These are phyloP conservation scores for Malassezia yamatoensis DNA, from an alignment of 1,284 basidiomycete genomes.

Conservation along the genomic window DNA sequence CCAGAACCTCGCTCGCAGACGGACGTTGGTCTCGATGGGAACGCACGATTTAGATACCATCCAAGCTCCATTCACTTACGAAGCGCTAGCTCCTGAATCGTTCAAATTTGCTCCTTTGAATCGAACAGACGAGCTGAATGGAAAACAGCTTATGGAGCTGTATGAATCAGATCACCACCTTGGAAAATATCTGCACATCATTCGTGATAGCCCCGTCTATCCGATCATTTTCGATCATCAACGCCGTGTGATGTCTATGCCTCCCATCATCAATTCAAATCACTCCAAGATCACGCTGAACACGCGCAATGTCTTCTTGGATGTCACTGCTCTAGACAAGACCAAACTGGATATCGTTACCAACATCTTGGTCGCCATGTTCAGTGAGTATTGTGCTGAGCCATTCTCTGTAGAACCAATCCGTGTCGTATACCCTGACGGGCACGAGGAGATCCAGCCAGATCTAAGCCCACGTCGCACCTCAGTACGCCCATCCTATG, in stretches of 20 bases:
- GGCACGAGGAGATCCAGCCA: constrained; percentile 66
- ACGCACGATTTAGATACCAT: constrained; percentile 94
- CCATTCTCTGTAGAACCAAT: constrained; percentile 58
- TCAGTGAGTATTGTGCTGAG: constrained; percentile 85
- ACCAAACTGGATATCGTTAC: constrained; percentile 92
- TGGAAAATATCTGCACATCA: constrained; percentile 77
- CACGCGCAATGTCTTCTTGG: constrained; percentile 90
- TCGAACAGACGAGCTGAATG: constrained; percentile 57
- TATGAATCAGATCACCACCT: constrained; percentile 86
- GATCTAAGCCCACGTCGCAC: constrained; percentile 65
- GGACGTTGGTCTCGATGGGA: constrained; percentile 89
- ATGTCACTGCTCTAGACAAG: constrained; percentile 93
- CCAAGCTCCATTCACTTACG: constrained; percentile 75
- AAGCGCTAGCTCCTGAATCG: constrained; percentile 73
- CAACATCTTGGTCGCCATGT: constrained; percentile 91
- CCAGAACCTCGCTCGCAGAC: constrained; percentile 80
- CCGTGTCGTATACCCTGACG: constrained; percentile 49
- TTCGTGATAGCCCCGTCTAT: constrained; percentile 87
- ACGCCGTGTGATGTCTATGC: constrained; percentile 83
- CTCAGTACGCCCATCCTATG: constrained; percentile 72
- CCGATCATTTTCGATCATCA: constrained; percentile 91
- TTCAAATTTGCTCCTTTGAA: constrained; percentile 83
- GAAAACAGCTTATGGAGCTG: constrained; percentile 50
- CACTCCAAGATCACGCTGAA: constrained; percentile 90
- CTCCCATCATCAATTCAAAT: constrained; percentile 61